These are phyloP conservation scores for Aspergillus pseudoviridinutans DNA, from an alignment of 2,329 filamentous ascomycete genomes.

Conservation along the genomic window DNA sequence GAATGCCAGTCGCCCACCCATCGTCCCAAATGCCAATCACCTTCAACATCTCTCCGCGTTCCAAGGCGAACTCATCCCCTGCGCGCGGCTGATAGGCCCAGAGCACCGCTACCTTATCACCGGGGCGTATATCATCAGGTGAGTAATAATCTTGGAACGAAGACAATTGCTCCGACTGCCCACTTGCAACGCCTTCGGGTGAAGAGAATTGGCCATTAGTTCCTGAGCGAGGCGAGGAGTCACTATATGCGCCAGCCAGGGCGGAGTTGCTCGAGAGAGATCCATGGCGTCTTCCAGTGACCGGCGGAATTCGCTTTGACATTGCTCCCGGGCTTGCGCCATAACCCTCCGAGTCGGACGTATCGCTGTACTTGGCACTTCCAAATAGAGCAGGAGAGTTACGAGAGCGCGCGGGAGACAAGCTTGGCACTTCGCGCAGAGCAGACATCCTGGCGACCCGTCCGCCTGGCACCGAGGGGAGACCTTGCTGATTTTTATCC, in stretches of 20 bases:
- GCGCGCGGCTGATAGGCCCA: constrained; percentile 98
- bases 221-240: constrained; percentile 66
- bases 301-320: constrained; percentile 44
- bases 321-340: constrained; percentile 69
- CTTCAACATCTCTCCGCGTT: constrained; percentile 96
- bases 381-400: constrained; percentile 47
- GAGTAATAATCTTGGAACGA: constrained; percentile 99
- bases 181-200: constrained; percentile 75
- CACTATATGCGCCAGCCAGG: constrained; percentile 59
- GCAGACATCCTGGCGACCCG: constrained; percentile 96
- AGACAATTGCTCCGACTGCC: constrained; percentile 89
- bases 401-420: constrained; percentile 55
- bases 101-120: constrained; percentile 82
- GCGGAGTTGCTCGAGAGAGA: constrained; percentile 83
- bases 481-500: constrained; percentile 46
- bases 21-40: constrained; percentile 99
- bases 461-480: constrained; percentile 76
- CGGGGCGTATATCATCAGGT: constrained; percentile 88
- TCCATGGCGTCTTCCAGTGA: constrained; percentile 66
- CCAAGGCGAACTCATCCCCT: constrained; percentile 85
- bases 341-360: constrained; percentile 62
- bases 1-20: constrained; percentile 92
- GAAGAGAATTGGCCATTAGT: constrained; percentile 76
- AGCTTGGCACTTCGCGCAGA: constrained; percentile 69
- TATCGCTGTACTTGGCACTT: constrained; percentile 48